Base-by-base conservation (phyloP, 768 basidiomycete species). In the Serendipita vermifera region DNA sequence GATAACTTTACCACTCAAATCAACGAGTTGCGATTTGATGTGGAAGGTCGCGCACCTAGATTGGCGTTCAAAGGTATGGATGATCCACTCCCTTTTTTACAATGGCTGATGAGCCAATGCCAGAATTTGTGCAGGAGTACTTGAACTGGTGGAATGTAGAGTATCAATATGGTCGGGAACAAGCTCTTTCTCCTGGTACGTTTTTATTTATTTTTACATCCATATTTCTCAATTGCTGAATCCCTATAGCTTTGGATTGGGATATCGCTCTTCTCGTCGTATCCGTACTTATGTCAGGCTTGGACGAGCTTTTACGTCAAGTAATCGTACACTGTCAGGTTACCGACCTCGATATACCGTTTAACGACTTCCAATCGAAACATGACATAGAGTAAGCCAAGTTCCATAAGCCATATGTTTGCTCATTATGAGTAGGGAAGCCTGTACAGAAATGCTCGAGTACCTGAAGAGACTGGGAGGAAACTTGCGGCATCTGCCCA, bases 331-430 rank as follows among this genome's bases (percentile, higher is more conserved):
- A 43, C 13, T 43, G 41, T 43, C 9, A 11, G 9, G 22, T 22
- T 11, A 11, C 14, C 11, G 22, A 11, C 41, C 13, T 43, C 26
- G 41, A 24, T 11, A 22, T 43, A 1, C 41, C 41, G 13, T 43
- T 43, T 24, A 43, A 43, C 41, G 24, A 43, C 26, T 43, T 43
- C 41, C 41, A 43, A 26, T 43, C 41, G 9, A 43, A 22, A 43
- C 41, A 24, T 24, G 22, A 43, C 41, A 13, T 43, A 11, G 41
- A 43, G 41, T 43, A 26, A 13, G 41, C 26, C 13, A 43, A 13
- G 14, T 15, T 43, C 2, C 11, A 43, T 26, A 15, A 13, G 14
- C 1, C 26, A 15, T 11, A 11, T 43, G 15, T 22, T 13, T 15
- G 14, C 15, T 43, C 26, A 26, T n/a, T 24, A 11, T 43, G 9